Evolutionary conservation across 1,284 basidiomycete genomes (phyloP), one percentile per base, ranked within the genome.

Genomic region (Cutaneotrichosporon sp.): DNA sequence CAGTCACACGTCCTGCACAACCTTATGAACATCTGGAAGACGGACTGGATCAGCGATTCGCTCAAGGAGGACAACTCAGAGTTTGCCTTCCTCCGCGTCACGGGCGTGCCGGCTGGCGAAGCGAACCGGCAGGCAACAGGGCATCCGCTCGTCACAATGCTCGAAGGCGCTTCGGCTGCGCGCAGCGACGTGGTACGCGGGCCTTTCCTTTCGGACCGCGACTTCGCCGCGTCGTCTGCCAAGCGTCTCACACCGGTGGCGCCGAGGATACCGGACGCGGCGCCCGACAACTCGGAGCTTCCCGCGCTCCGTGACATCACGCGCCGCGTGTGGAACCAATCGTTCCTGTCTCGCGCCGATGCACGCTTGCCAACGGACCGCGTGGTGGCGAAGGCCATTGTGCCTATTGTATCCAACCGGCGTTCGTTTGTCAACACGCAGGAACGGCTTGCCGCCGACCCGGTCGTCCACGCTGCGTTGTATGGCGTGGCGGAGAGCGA

Each of bases 11-110:
- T 87, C 63, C 76, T 94, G 58, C 81, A 84, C 64, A 89, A 87
- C 67, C 81, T 96, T 67, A 87, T 95, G 83, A 95, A 90, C 76
- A 95, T 99, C 64, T 99, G 97, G 96, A 86, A 88, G 0, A 85
- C 89, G 0, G 89, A 91, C 66, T 87, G 90, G 85, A 88, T 97
- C 56, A 83, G 89, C 69, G 82, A 82, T 51, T 91, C 91, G n/a
- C 74, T 90, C 38, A 84, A 86, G 57, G 82, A 87, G 60, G 83
- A 86, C 69, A 80, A 73, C 31, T 82, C 81, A 22, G 61, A 80
- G 0, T 97, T 93, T 73, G 87, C 89, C 1, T 94, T 95, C 77
- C 81, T 95, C 66, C 87, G 86, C 55, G 82, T 96, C 60, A 78
- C 91, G 61, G 85, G 86, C 60, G 76, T 86, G 47, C 82, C 87